Conservation (phyloP, 2,329 filamentous ascomycete species). For the Elsinoe necatrix region DNA sequence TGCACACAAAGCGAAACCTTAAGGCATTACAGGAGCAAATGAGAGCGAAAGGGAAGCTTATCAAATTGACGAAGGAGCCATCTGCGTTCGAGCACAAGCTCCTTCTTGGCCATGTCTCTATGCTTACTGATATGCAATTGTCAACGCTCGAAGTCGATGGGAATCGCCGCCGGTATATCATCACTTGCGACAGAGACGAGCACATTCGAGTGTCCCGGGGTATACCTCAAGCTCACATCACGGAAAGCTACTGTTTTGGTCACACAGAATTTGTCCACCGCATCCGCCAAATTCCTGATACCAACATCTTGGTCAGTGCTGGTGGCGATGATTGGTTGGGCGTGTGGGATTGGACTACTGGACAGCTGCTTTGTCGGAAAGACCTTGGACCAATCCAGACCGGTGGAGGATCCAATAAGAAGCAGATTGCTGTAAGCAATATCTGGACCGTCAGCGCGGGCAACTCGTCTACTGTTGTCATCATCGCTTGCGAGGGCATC, state of each 20-base stretch:
- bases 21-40: slow-evolving; percentile 50
- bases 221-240: slow-evolving; percentile 73
- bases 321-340: slow-evolving; percentile 74
- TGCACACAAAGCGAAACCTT: slow-evolving; percentile 54
- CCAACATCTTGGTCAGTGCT: slow-evolving; percentile 67
- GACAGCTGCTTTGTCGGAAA: slow-evolving; percentile 46
- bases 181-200: slow-evolving; percentile 63
- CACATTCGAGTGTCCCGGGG: slow-evolving; percentile 85
- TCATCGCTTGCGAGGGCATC: slow-evolving; percentile 35
- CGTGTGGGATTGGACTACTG: slow-evolving; percentile 70
- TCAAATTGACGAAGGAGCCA: slow-evolving; percentile 40
- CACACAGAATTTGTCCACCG: slow-evolving; percentile 78
- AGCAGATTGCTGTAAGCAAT: slow-evolving; percentile 39
- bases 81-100: slow-evolving; percentile 63
- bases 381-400: slow-evolving; percentile 35
- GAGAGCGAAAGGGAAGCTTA: slow-evolving; percentile 35
- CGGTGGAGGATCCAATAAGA: slow-evolving; percentile 16
- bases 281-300: slow-evolving; percentile 54
- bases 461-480: slow-evolving; percentile 20
- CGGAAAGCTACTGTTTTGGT: slow-evolving; percentile 81
- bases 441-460: slow-evolving; percentile 36
- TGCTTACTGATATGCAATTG: slow-evolving; percentile 69
- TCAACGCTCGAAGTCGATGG: slow-evolving; percentile 42
- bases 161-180: slow-evolving; percentile 48
- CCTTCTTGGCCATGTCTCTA: slow-evolving; percentile 86